phyloP scores from a whole-genome alignment of 2,329 filamentous ascomycete genomes.

The Dothideomycetidae sp. region DNA sequence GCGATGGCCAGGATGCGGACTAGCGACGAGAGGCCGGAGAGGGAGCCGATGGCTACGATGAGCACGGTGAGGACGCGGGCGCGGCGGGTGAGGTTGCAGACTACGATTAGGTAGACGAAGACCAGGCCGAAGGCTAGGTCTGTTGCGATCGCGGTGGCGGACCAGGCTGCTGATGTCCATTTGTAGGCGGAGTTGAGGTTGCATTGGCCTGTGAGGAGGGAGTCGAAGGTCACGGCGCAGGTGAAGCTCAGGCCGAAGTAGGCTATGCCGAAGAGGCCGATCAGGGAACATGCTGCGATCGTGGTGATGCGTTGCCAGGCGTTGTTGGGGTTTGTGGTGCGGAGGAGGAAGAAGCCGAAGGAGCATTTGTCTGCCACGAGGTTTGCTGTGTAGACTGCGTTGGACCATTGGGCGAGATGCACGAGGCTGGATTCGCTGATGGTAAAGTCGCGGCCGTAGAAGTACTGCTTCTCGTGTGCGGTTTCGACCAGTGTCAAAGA shows the following conservation, averaged over 20 bases:
- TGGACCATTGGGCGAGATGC: slow-evolving; percentile 6
- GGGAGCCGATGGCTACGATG: slow-evolving; percentile 4
- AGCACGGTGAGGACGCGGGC: slow-evolving; percentile 4
- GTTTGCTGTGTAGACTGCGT: slow-evolving; percentile 3
- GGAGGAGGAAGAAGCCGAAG: slow-evolving; percentile 7
- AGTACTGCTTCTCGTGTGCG: slow-evolving; percentile 7
- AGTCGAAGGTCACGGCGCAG: slow-evolving; percentile 8
- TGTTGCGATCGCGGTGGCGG: slow-evolving; percentile 2
- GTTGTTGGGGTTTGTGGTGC: slow-evolving; percentile 5
- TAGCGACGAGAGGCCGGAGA: slow-evolving; percentile 2
- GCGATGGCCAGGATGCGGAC: slow-evolving; percentile 7
- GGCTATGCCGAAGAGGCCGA: not conserved
- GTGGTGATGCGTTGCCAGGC: slow-evolving; percentile 7
- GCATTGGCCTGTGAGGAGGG: slow-evolving; percentile 1
- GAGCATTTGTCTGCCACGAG: slow-evolving; percentile 5
- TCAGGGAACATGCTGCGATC: not conserved
- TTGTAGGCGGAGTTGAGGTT: slow-evolving; percentile 5
- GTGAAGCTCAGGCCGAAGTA: slow-evolving; percentile 10
- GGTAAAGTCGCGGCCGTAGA: slow-evolving; percentile 2
- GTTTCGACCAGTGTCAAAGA: slow-evolving; percentile 5
- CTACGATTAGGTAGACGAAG: slow-evolving; percentile 5
- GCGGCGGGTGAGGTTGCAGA: slow-evolving; percentile 4
- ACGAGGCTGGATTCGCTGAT: slow-evolving; percentile 2
- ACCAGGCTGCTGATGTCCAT: slow-evolving; percentile 2
- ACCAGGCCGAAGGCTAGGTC: slow-evolving; percentile 6